Evolutionary conservation across 1,284 basidiomycete species (phyloP), one percentile per base, ranked within the genome.

Genomic region (Taiwanofungus camphoratus): DNA sequence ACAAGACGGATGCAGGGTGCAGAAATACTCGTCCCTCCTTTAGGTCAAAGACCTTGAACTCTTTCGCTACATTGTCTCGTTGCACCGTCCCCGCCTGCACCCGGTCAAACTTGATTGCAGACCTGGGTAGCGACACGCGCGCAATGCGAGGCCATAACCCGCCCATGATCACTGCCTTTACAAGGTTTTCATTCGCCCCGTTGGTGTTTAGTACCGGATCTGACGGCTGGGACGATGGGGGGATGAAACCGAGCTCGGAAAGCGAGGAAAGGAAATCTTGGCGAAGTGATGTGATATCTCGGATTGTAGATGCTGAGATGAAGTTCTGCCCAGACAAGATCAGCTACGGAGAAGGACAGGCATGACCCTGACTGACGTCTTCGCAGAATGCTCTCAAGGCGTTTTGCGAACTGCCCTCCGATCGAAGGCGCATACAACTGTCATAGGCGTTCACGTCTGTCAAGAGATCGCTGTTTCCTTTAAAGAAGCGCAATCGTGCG

Each of bases 1-100:
- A 97, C 23, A 94, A 67, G 5, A 89, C 73, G 37, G 89, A 93
- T n/a, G 74, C 76, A 1, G 93, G 92, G 58, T 95, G 92, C 32
- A 92, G 59, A 63, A 92, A 92, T 1, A 92, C 85, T 6, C 87
- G 70, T 11, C 66, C 71, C 11, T 61, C 65, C 42, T 60, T 62
- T 29, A 79, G 51, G 59, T 93, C 91, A 52, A 77, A 88, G 50
- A 92, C 74, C 59, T 82, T 82, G 70, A 82, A 88, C 57, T 92
- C 87, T 52, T 79, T 79, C 12, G 90, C 89, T 32, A 77, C 77
- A 56, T 90, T 87, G 53, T 91, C 88, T 35, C 88, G 80, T 53
- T 84, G 83, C 9, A 93, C 70, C 0, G 88, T 79, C 1, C 92
- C 92, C 11, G 79, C 79, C 50, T 87, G 81, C 1, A 92, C 74